Percentiles rank a stretch among this genome's conserved stretches.
These are phyloP conservation scores for Termitomyces sp. DNA, from an alignment of 768 basidiomycete species.

Conservation along the genomic window DNA sequence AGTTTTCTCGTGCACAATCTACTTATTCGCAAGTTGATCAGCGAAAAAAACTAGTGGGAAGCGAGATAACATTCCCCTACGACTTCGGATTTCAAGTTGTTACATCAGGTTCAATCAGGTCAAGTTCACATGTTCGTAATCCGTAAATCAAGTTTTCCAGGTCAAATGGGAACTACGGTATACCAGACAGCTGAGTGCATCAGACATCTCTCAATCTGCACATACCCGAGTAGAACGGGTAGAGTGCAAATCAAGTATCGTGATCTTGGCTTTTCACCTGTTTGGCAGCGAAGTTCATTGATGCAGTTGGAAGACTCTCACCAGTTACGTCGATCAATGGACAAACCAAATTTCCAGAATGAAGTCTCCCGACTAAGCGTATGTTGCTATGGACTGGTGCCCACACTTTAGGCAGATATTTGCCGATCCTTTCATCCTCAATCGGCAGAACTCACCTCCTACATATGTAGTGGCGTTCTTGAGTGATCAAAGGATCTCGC, in stretches of 20 bases:
- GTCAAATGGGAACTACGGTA: too few species aligned
- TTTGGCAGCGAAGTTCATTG: slow-evolving; percentile 12
- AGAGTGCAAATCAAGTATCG: background rate
- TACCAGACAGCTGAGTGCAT: too few species aligned
- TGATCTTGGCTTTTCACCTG: slow-evolving; percentile 11
- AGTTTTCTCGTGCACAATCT: background rate
- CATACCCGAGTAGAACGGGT: slow-evolving; percentile 18
- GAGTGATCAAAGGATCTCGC: slow-evolving; percentile 12
- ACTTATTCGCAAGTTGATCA: too few species aligned
- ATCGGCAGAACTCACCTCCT: slow-evolving; percentile 23
- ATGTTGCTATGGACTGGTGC: slow-evolving; percentile 8
- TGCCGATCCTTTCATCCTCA: slow-evolving; percentile 23
- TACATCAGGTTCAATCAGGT: too few species aligned
- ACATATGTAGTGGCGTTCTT: slow-evolving; percentile 21
- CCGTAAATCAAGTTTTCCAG: too few species aligned
- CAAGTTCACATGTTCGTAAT: too few species aligned
- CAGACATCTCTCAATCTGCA: too few species aligned
- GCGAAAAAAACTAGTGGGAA: too few species aligned
- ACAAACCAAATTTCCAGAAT: slow-evolving; percentile 15
- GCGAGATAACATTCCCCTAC: too few species aligned
- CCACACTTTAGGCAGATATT: slow-evolving; percentile 16
- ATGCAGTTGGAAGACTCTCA: slow-evolving; percentile 9
- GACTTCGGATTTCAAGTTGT: too few species aligned
- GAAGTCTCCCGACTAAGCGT: slow-evolving; percentile 15
- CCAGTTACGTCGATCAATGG: slow-evolving; percentile 11